phyloP scores from a whole-genome alignment of 352 stramenopile genomes.

The Halophytophthora polymorphica region DNA sequence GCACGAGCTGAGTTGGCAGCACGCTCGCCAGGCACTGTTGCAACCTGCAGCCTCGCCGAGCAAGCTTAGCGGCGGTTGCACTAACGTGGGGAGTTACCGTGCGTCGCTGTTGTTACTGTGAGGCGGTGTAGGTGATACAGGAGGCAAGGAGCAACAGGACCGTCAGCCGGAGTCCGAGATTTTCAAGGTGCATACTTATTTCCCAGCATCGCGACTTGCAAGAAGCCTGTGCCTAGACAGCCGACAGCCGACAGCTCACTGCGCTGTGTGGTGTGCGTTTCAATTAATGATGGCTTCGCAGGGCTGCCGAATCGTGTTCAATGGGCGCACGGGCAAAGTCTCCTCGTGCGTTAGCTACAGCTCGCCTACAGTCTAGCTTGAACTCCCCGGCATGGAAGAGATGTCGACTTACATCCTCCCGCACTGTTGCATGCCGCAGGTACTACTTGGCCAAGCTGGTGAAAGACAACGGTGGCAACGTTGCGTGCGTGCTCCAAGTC shows the following conservation, averaged over 20 bases:
- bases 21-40: constrained; percentile 7
- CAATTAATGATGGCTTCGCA: constrained; percentile 11
- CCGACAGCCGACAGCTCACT: too few species aligned
- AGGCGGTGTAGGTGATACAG: background rate
- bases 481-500: constrained; percentile 33
- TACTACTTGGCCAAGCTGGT: constrained; percentile 84
- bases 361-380: background rate
- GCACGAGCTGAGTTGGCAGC: background rate
- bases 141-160: constrained; percentile 15
- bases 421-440: constrained; percentile 28
- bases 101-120: constrained; percentile 1
- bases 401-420: too few species aligned
- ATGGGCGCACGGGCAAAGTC: constrained; percentile 76
- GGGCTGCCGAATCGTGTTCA: constrained; percentile 80
- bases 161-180: constrained; percentile 24
- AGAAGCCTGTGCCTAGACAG: too few species aligned
- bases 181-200: constrained; percentile 40
- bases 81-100: too few species aligned
- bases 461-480: constrained; percentile 65
- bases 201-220: too few species aligned
- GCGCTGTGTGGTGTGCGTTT: constrained; percentile 1
- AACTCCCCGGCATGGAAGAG: too few species aligned
- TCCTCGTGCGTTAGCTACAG: constrained; percentile 48
- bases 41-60: background rate
- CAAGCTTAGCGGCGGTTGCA: too few species aligned